A percentile compares a stretch with the other conserved stretches of the same genome.
Evolutionary conservation across 495 filamentous ascomycete genomes (phyloP).

Genomic region (Podospora appendiculata): DNA sequence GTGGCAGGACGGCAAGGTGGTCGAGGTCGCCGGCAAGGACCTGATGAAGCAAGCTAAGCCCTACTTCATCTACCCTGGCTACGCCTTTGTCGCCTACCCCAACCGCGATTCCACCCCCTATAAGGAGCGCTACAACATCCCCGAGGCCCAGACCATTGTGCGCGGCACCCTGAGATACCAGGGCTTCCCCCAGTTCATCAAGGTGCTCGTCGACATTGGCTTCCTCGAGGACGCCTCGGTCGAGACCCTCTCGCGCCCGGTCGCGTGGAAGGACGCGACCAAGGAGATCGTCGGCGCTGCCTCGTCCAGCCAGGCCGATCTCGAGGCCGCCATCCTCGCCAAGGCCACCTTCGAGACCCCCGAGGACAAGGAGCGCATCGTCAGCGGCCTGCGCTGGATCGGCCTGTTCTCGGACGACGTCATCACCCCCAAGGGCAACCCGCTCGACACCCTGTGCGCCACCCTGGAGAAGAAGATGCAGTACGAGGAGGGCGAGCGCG

Average conservation of each 20-base stretch:
- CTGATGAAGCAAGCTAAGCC: constrained; percentile 86
- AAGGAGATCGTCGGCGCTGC: constrained; percentile 61
- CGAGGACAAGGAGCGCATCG: constrained; percentile 68
- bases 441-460: constrained; percentile 83
- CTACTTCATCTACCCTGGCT: constrained; percentile 84
- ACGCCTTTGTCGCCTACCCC: constrained; percentile 85
- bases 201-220: constrained; percentile 77
- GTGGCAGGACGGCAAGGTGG: constrained; percentile 69
- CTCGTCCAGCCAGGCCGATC: constrained; percentile 54
- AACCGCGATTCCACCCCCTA: constrained; percentile 86
- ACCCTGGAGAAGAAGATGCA: constrained; percentile 89
- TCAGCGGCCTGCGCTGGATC: constrained; percentile 76
- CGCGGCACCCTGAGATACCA: constrained; percentile 71
- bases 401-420: constrained; percentile 72
- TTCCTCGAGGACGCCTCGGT: constrained; percentile 66
- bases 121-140: constrained; percentile 83
- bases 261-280: constrained; percentile 76
- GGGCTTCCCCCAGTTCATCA: constrained; percentile 84
- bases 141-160: constrained; percentile 69
- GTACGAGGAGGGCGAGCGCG: constrained; percentile 75
- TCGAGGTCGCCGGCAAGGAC: constrained; percentile 49
- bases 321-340: constrained; percentile 62
- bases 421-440: constrained; percentile 69
- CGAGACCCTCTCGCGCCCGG: constrained; percentile 51
- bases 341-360: constrained; percentile 63